Base-by-base conservation (phyloP, 495 filamentous ascomycete species). In the Amphirosellinia nigrospora region DNA sequence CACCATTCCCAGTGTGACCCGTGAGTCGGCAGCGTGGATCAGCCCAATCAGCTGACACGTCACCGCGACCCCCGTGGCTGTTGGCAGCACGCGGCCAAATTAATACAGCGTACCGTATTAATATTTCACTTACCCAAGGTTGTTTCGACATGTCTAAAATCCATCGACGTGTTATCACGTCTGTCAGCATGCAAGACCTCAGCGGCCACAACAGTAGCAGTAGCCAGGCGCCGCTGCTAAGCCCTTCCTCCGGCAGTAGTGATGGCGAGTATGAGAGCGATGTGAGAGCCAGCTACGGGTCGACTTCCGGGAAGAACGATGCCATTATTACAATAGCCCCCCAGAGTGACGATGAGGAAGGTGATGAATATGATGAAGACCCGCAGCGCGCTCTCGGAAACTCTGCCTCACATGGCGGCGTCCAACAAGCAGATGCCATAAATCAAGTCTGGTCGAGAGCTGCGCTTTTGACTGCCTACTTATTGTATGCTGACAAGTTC, bases 391-490 rank as follows among this genome's bases (percentile, higher is more conserved):
- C 58, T 16, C 36, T 4, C 36, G 58, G 21, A 4, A 21, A 41
- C 36, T 61, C 71, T 39, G 21, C 58, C 28, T 61, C 66, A 23
- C 80, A 82, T 58, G 70, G 74, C 58, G 84, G 84, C 71, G 77
- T 86, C 34, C 76, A 79, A 65, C 79, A 81, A 26, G 77, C 79
- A 52, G 83, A 86, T 64, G 83, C 82, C 38, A 78, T 83, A 9
- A 84, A 84, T 30, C 69, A 80, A 56, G 78, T 80, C 15, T 86
- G 84, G 84, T 78, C 82, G 5, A 82, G 71, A 74, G 73, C 71
- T 15, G 73, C 77, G 53, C 73, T 86, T 48, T 73, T 80, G 45
- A 64, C 77, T 32, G 81, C 80, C 23, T 85, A 83, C 66, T 75
- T 71, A 59, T 81, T 77, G 84, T 85, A 75, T 11, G 68, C 48